phyloP scores from a whole-genome alignment of 345 rosid genomes.

The Carallia brachiata region DNA sequence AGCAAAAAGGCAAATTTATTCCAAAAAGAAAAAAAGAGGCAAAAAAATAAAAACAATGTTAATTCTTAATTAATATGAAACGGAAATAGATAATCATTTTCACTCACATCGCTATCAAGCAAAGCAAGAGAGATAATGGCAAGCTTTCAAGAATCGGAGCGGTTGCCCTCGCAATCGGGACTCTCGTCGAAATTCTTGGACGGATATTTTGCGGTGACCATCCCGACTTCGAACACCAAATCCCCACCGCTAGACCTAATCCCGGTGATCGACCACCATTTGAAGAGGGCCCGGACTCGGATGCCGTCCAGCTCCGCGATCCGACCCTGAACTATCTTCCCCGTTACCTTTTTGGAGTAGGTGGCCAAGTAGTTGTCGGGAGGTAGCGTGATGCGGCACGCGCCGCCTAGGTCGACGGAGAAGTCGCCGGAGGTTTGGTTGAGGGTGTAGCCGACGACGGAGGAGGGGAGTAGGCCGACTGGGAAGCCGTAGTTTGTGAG shows the following conservation, averaged over 20 bases:
- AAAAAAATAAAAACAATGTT: too few relatives aligned
- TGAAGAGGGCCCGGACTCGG: conserved; percentile 71
- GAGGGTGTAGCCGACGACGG: conserved; percentile 47
- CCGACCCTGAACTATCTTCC: conserved; percentile 64
- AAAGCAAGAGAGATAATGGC: too few relatives aligned
- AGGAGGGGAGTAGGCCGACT: conserved; percentile 71
- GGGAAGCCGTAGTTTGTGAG: conserved; percentile 78
- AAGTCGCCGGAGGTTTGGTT: conserved; percentile 74
- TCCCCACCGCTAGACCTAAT: conserved; percentile 67
- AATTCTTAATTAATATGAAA: too few relatives aligned
- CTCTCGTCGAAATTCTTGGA: conserved; percentile 62
- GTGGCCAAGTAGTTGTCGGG: conserved; percentile 92
- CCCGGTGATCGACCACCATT: conserved; percentile 93
- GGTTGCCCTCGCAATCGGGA: conserved; percentile 64
- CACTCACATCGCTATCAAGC: too few relatives aligned
- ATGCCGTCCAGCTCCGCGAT: conserved; percentile 78
- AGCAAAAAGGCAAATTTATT: too few relatives aligned
- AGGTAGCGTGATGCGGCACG: conserved; percentile 76
- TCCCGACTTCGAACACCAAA: conserved; percentile 76
- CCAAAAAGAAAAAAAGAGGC: too few relatives aligned
- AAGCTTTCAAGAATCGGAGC: conserved; percentile 43
- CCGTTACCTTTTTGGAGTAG: conserved; percentile 57
- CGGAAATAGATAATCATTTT: too few relatives aligned
- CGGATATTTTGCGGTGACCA: conserved; percentile 68
- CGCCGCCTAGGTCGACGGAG: conserved; percentile 53